phyloP scores from a whole-genome alignment of 441 rosid genomes.

The Iberis amara region DNA sequence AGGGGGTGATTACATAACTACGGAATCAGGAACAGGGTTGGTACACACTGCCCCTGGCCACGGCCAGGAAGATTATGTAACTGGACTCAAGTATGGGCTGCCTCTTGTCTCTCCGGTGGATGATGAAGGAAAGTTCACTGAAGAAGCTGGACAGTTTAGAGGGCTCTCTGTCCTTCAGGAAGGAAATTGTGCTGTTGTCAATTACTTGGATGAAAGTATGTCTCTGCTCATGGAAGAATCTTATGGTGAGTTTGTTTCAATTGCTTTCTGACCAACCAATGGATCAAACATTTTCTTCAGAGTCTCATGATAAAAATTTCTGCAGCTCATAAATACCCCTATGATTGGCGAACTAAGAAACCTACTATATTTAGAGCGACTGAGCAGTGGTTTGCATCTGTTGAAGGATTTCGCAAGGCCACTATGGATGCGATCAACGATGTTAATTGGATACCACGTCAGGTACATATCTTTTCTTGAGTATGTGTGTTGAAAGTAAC shows the following conservation, averaged over 20 bases:
- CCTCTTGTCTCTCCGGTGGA: conserved; percentile 81
- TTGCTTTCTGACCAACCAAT: conserved; percentile 16
- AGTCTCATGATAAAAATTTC: conserved; percentile 23
- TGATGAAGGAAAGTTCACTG: conserved; percentile 89
- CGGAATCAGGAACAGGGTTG: conserved; percentile 97
- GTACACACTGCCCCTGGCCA: conserved; percentile 99
- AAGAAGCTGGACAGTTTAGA: conserved; percentile 77
- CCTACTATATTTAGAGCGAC: conserved; percentile 98
- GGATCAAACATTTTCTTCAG: background rate
- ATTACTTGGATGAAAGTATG: conserved; percentile 65
- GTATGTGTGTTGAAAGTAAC: background rate
- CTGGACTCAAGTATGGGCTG: conserved; percentile 85
- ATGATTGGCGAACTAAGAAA: conserved; percentile 96
- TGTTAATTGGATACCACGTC: conserved; percentile 89
- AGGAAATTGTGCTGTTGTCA: conserved; percentile 79
- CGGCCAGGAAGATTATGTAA: conserved; percentile 93
- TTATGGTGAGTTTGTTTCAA: conserved; percentile 50
- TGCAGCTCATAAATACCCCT: conserved; percentile 91
- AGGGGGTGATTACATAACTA: conserved; percentile 95
- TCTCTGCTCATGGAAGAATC: conserved; percentile 86
- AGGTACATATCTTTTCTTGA: conserved; percentile 45
- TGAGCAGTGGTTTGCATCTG: conserved; percentile 99
- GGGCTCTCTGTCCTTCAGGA: conserved; percentile 96
- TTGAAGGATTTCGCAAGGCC: conserved; percentile 78
- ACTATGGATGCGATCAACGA: conserved; percentile 78